phyloP scores from a whole-genome alignment of 192 early-diverging fungal genomes.

The Podila horticola region DNA sequence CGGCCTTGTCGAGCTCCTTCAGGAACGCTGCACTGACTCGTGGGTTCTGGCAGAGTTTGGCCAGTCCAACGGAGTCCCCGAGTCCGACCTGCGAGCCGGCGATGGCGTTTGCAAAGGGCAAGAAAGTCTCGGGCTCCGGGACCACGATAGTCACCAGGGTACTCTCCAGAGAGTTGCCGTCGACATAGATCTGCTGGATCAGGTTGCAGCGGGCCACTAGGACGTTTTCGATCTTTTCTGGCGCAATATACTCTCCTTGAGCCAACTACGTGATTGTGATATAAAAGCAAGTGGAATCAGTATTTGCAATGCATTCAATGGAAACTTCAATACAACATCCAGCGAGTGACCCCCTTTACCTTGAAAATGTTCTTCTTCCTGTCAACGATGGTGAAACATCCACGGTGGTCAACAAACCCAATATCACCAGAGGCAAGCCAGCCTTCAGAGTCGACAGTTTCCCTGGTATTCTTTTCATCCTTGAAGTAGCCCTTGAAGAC shows the following conservation, averaged over 20 bases:
- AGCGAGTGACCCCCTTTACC: constrained; percentile 7
- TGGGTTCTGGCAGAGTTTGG: constrained; percentile 59
- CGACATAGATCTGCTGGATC: constrained; percentile 62
- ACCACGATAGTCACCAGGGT: constrained; percentile 61
- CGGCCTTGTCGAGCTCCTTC: constrained; percentile 63
- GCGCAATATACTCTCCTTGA: constrained; percentile 92
- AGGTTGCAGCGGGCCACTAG: constrained; percentile 49
- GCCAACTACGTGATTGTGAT: too few relatives aligned
- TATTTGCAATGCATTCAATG: neutral
- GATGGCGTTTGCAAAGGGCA: constrained; percentile 57
- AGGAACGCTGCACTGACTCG: constrained; percentile 62
- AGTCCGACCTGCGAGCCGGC: constrained; percentile 18
- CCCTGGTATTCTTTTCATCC: constrained; percentile 81
- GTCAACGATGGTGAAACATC: constrained; percentile 84
- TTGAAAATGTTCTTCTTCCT: constrained; percentile 89
- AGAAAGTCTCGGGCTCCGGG: constrained; percentile 63
- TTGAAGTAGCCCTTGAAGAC: constrained; percentile 89
- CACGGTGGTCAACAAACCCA: constrained; percentile 73
- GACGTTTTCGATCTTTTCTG: constrained; percentile 89
- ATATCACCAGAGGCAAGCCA: constrained; percentile 92
- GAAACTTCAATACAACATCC: neutral
- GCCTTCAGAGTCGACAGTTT: constrained; percentile 81
- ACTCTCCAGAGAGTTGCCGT: constrained; percentile 61
- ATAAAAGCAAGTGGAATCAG: constrained; percentile 57
- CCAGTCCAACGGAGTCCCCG: constrained; percentile 51